phyloP scores from a whole-genome alignment of 2,329 filamentous ascomycete genomes.

The Colletotrichum viniferum region DNA sequence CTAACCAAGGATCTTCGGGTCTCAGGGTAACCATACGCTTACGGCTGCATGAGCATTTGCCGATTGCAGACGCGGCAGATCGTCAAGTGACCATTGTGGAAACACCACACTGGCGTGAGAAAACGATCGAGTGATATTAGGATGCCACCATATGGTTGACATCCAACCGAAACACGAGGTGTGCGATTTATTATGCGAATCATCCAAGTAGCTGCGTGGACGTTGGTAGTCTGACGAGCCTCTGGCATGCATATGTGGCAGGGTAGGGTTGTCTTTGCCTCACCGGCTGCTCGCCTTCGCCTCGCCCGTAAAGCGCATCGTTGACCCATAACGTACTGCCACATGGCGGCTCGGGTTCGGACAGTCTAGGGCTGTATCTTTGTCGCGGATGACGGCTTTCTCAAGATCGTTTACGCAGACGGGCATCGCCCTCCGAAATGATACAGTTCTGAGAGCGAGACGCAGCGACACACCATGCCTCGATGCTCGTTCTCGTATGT shows the following conservation, averaged over 20 bases:
- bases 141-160: neutral
- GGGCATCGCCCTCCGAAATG: neutral
- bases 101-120: neutral
- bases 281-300: neutral
- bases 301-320: neutral
- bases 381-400: neutral
- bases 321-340: neutral
- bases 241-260: neutral
- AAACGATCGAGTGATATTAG: neutral
- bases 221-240: neutral
- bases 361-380: neutral
- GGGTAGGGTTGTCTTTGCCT: neutral
- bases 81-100: neutral
- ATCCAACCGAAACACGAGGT: neutral
- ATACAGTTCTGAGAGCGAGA: neutral
- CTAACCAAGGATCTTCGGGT: neutral
- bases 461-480: neutral
- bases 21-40: constrained; percentile 1
- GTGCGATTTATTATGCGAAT: neutral
- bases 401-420: neutral
- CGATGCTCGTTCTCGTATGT: neutral
- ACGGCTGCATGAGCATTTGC: neutral
- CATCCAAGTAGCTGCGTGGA: neutral
- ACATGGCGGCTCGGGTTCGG: neutral
- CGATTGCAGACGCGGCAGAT: constrained; percentile 5